Percentiles rank a stretch among this genome's conserved stretches.
Evolutionary conservation across 768 basidiomycete species (phyloP).

Genomic region (Pulveroboletus sp.): DNA sequence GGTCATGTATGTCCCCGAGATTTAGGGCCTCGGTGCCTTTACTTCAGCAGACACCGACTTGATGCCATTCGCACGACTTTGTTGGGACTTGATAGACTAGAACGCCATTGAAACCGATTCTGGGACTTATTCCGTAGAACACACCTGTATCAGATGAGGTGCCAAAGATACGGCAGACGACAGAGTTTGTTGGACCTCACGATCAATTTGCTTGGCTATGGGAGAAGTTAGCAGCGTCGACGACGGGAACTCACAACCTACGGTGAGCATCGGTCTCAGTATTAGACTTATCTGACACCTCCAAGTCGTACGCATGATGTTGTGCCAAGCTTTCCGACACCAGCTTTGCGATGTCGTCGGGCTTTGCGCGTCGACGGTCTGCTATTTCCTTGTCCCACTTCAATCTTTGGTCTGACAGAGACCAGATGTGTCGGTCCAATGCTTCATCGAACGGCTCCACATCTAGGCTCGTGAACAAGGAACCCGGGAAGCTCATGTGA

Average conservation of each 20-base stretch:
- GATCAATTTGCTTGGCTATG: constrained; percentile 20
- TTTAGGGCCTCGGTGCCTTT: constrained; percentile 45
- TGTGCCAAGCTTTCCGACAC: constrained; percentile 37
- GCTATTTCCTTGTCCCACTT: constrained; percentile 73
- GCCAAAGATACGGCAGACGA: constrained; percentile 37
- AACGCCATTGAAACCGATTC: not conserved
- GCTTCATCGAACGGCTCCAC: constrained; percentile 84
- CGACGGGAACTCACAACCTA: constrained; percentile 1
- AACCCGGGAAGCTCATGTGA: not conserved
- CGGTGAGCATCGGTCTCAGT: constrained; percentile 1
- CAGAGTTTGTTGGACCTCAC: constrained; percentile 23
- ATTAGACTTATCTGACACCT: constrained; percentile 14
- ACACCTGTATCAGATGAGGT: constrained; percentile 51
- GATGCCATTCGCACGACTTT: constrained; percentile 46
- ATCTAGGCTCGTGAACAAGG: constrained; percentile 34
- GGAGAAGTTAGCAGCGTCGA: constrained; percentile 1
- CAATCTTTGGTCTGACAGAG: constrained; percentile 66
- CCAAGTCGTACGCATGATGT: constrained; percentile 30
- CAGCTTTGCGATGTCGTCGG: constrained; percentile 45
- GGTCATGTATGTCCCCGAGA: not conserved
- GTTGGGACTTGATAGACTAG: constrained; percentile 46
- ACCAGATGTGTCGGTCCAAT: constrained; percentile 79
- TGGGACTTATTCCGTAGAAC: constrained; percentile 2
- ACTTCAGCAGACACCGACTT: constrained; percentile 45
- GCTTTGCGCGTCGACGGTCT: constrained; percentile 58